Evolutionary conservation across 345 rosid species (phyloP).

Genomic region (Punica granatum): DNA sequence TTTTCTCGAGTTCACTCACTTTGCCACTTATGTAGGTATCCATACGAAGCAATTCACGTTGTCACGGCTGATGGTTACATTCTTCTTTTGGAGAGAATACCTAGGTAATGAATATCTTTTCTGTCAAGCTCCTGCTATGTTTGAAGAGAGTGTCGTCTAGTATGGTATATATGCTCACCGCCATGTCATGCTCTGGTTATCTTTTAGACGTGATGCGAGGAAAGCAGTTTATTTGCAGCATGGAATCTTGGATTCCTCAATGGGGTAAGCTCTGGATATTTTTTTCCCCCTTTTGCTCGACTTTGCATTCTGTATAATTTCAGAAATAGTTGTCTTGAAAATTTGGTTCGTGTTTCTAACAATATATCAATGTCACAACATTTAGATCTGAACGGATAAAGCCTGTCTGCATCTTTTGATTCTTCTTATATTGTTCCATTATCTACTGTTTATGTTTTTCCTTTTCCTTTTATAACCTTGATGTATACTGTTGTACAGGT

Average conservation of each 20-base stretch:
- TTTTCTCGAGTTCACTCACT: constrained; percentile 8
- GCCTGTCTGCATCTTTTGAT: not conserved
- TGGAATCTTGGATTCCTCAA: constrained; percentile 87
- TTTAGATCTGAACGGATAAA: not conserved
- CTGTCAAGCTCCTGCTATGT: not conserved
- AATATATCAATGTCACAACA: not conserved
- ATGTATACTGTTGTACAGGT: constrained; percentile 32
- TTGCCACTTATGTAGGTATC: constrained; percentile 50
- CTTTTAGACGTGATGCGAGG: constrained; percentile 76
- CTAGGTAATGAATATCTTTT: constrained; percentile 43
- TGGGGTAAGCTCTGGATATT: constrained; percentile 56
- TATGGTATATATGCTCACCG: constrained; percentile 14
- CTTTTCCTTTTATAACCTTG: not conserved
- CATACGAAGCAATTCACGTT: constrained; percentile 89
- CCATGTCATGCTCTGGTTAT: constrained; percentile 1
- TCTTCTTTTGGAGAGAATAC: constrained; percentile 90
- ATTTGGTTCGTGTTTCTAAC: not conserved
- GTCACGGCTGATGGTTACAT: constrained; percentile 90
- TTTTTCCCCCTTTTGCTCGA: not conserved
- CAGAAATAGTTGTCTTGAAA: not conserved
- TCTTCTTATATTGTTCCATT: not conserved
- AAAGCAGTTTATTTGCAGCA: constrained; percentile 91
- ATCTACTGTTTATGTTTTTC: not conserved
- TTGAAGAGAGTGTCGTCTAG: constrained; percentile 1
- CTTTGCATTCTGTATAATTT: not conserved